Conservation (phyloP, 2,329 filamentous ascomycete species). For the Bretziella fagacearum region DNA sequence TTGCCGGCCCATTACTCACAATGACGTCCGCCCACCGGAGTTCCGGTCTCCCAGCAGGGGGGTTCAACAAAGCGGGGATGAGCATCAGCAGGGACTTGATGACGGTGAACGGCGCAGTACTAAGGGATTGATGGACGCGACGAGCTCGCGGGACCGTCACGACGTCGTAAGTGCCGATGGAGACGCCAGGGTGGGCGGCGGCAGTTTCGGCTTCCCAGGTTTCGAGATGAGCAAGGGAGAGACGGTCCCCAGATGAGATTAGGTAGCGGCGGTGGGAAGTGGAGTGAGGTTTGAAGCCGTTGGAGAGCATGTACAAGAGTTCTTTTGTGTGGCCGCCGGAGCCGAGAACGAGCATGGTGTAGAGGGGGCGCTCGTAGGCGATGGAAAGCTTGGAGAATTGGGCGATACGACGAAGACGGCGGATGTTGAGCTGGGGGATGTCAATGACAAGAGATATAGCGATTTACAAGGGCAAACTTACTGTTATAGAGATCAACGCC, state of each 20-base stretch:
- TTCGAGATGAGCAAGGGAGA: constrained; percentile 52
- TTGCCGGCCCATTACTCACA: constrained; percentile 76
- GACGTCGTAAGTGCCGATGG: constrained; percentile 41
- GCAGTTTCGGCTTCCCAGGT: constrained; percentile 18
- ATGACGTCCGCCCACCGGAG: constrained; percentile 51
- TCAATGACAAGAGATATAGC: not conserved
- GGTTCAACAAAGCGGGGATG: constrained; percentile 34
- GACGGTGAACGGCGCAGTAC: constrained; percentile 54
- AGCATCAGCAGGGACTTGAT: constrained; percentile 48
- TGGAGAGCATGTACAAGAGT: constrained; percentile 69
- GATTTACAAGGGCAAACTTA: not conserved
- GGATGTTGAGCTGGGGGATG: constrained; percentile 5
- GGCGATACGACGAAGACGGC: not conserved
- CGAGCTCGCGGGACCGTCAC: constrained; percentile 58
- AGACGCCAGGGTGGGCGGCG: not conserved
- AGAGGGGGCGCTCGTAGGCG: constrained; percentile 1
- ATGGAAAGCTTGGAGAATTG: not conserved
- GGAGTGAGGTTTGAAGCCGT: constrained; percentile 36
- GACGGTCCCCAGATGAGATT: constrained; percentile 25
- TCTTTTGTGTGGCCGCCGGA: constrained; percentile 91
- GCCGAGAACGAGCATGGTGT: constrained; percentile 46
- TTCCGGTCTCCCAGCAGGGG: constrained; percentile 17
- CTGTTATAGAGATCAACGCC: not conserved
- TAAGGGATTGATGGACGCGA: constrained; percentile 62
- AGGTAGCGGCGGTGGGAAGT: constrained; percentile 38